Evolutionary conservation across 139 green algal species (phyloP).

Genomic region (Volvox africanus): DNA sequence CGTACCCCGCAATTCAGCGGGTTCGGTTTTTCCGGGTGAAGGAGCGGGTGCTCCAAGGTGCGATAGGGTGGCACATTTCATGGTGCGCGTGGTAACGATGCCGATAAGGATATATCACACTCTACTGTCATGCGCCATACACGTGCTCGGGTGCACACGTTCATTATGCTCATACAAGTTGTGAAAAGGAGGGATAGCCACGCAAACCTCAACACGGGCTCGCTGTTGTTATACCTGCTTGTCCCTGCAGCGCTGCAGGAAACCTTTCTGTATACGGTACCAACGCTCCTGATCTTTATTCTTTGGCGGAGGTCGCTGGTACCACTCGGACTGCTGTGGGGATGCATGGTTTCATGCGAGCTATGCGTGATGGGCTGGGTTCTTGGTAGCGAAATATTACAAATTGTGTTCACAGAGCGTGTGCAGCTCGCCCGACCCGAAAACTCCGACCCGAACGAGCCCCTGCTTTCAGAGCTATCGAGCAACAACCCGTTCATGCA

Average conservation of each 20-base stretch:
- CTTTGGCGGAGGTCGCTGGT: neutral
- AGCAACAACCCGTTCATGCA: conserved; percentile 34
- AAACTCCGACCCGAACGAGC: conserved; percentile 36
- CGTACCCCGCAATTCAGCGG: conserved; percentile 40
- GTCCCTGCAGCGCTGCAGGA: neutral
- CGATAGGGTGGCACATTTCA: neutral
- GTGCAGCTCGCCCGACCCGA: neutral
- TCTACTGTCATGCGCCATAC: too few relatives aligned
- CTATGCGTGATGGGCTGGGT: conserved; percentile 49
- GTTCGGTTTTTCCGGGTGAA: conserved; percentile 53
- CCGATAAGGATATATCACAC: too few relatives aligned
- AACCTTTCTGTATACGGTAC: neutral
- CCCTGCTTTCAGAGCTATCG: conserved; percentile 17
- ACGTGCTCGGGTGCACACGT: too few relatives aligned
- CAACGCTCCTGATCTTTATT: neutral
- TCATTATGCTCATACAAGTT: too few relatives aligned
- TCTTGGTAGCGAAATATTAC: conserved; percentile 14
- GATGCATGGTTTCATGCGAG: neutral
- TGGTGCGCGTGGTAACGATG: neutral
- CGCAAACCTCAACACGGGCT: neutral
- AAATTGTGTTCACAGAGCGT: conserved; percentile 48
- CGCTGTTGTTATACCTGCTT: neutral
- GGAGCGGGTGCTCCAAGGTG: conserved; percentile 25
- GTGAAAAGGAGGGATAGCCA: too few relatives aligned
- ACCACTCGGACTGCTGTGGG: conserved; percentile 27